Evolutionary conservation across 192 early-diverging fungal species (phyloP).

Genomic region (Podila verticillata): DNA sequence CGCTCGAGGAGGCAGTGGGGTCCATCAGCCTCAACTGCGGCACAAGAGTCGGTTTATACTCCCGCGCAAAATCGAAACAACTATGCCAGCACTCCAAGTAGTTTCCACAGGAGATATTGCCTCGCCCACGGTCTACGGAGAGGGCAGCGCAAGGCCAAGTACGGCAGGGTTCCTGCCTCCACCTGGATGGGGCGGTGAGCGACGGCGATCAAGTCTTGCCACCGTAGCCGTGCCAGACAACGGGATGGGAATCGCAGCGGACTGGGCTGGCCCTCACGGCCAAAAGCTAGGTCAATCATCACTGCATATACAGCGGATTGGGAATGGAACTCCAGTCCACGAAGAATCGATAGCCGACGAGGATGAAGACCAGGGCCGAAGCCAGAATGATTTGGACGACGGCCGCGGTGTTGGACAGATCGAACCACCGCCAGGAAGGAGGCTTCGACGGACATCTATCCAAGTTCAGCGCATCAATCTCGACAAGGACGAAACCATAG

Average conservation of each 20-base stretch:
- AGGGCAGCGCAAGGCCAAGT: conserved; percentile 12
- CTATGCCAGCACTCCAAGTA: background rate
- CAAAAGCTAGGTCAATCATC: conserved; percentile 25
- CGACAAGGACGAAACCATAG: background rate
- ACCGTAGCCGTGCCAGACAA: conserved; percentile 33
- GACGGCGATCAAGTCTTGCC: conserved; percentile 37
- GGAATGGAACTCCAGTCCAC: background rate
- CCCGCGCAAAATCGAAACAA: conserved; percentile 36
- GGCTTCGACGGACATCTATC: background rate
- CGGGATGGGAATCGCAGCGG: conserved; percentile 14
- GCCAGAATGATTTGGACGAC: conserved; percentile 9
- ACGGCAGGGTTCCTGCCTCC: conserved; percentile 37
- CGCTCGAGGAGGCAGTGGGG: background rate
- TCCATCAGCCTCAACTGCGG: conserved; percentile 7
- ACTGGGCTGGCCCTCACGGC: conserved; percentile 19
- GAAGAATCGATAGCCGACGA: background rate
- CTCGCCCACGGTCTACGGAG: conserved; percentile 25
- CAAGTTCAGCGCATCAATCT: conserved; percentile 11
- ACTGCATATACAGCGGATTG: conserved; percentile 11
- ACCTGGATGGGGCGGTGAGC: conserved; percentile 32
- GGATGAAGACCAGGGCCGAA: background rate
- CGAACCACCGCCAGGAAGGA: background rate
- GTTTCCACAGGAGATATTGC: conserved; percentile 5
- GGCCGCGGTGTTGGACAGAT: conserved; percentile 29
- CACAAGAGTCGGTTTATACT: conserved; percentile 40